A percentile compares a stretch with the other conserved stretches of the same genome.
phyloP scores from a whole-genome alignment of 192 early-diverging fungal genomes.

The Coemansia sp. region DNA sequence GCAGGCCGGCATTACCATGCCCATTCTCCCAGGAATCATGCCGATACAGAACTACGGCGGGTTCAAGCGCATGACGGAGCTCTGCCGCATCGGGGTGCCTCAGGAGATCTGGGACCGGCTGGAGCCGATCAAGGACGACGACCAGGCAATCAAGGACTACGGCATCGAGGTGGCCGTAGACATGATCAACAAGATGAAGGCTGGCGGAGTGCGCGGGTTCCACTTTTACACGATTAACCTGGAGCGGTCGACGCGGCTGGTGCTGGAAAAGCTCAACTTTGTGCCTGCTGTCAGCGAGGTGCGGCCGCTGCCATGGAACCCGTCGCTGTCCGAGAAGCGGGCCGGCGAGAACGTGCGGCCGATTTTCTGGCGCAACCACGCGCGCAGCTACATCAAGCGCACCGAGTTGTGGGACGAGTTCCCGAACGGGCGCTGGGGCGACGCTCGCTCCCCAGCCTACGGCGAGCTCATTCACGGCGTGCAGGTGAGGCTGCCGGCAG shows the following conservation, averaged over 20 bases:
- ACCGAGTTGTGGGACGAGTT: slow-evolving; percentile 98
- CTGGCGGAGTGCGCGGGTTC: slow-evolving; percentile 73
- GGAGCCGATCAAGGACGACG: slow-evolving; percentile 98
- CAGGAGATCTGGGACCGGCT: slow-evolving; percentile 77
- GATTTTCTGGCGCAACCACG: slow-evolving; percentile 98
- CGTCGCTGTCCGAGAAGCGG: slow-evolving; percentile 81
- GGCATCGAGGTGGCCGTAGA: slow-evolving; percentile 80
- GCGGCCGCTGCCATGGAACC: slow-evolving; percentile 62
- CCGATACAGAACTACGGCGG: slow-evolving; percentile 93
- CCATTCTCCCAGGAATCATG: slow-evolving; percentile 95
- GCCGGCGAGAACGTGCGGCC: slow-evolving; percentile 95
- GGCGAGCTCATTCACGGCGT: slow-evolving; percentile 81
- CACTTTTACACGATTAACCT: slow-evolving; percentile 98
- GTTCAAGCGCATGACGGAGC: slow-evolving; percentile 88
- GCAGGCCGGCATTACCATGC: slow-evolving; percentile 70
- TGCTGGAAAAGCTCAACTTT: slow-evolving; percentile 82
- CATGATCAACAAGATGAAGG: slow-evolving; percentile 78
- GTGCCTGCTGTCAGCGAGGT: slow-evolving; percentile 68
- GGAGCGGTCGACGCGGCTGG: slow-evolving; percentile 81
- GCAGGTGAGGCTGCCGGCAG: slow-evolving; percentile 76
- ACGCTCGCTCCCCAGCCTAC: slow-evolving; percentile 88
- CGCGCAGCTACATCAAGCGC: slow-evolving; percentile 84
- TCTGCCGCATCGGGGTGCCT: slow-evolving; percentile 87
- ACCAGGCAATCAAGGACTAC: slow-evolving; percentile 94
- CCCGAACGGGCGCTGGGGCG: slow-evolving; percentile 98